Conservation (phyloP, 345 rosid genomes). For the Erysimum cheiranthoides region DNA sequence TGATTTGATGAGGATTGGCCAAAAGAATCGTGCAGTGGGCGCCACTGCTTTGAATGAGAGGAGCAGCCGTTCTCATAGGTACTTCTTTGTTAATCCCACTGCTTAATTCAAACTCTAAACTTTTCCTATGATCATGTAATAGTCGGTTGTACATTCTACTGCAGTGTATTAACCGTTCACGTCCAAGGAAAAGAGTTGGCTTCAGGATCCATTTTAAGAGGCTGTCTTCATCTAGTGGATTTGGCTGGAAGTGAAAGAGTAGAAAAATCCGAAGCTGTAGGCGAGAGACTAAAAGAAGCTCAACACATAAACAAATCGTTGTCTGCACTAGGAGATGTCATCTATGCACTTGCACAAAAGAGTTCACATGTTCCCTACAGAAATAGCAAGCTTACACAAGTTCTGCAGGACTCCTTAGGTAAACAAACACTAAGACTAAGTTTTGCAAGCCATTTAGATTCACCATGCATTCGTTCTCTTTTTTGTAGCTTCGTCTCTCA, state of each 20-base stretch:
- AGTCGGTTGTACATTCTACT: neutral
- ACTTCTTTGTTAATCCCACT: neutral
- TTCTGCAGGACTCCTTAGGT: slow-evolving; percentile 94
- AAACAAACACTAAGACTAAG: slow-evolving; percentile 26
- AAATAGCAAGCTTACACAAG: slow-evolving; percentile 98
- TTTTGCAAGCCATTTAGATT: neutral
- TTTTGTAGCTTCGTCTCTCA: slow-evolving; percentile 16
- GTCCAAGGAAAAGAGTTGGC: slow-evolving; percentile 84
- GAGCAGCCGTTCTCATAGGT: slow-evolving; percentile 99
- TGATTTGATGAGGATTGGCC: slow-evolving; percentile 91
- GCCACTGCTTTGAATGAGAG: slow-evolving; percentile 96
- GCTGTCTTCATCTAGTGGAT: slow-evolving; percentile 96
- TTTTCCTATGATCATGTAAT: slow-evolving; percentile 3
- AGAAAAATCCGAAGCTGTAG: slow-evolving; percentile 94
- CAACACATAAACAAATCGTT: slow-evolving; percentile 93
- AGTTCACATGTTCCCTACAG: slow-evolving; percentile 90
- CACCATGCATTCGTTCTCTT: neutral
- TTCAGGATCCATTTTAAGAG: slow-evolving; percentile 82
- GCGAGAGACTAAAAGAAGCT: slow-evolving; percentile 97
- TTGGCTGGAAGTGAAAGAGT: slow-evolving; percentile 99
- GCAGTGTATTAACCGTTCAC: slow-evolving; percentile 92
- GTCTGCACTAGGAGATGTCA: slow-evolving; percentile 95
- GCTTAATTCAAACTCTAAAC: neutral
- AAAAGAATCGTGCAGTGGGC: slow-evolving; percentile 92
- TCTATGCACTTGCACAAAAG: slow-evolving; percentile 95